These are phyloP conservation scores for Hordeum vulgare DNA, from an alignment of 176 grass and related monocot genomes.

Conservation along the genomic window DNA sequence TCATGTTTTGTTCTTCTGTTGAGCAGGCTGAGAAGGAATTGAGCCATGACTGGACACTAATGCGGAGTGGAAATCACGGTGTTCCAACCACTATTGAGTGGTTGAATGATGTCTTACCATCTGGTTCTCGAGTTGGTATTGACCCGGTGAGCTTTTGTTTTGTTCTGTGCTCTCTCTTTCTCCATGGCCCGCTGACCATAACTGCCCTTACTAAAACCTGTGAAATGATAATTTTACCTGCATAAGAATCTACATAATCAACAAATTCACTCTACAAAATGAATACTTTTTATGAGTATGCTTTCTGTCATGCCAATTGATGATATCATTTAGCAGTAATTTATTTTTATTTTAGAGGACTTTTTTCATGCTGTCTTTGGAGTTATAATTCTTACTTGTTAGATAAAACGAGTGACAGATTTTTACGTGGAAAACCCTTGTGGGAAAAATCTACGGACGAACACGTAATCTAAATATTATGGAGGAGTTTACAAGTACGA, in stretches of 20 bases:
- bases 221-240: not conserved
- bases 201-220: not conserved
- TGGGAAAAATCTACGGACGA: not conserved
- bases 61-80: slow-evolving; percentile 82
- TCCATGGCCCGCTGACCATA: not conserved
- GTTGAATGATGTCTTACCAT: slow-evolving; percentile 82
- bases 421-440: not conserved
- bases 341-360: not conserved
- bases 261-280: not conserved
- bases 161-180: not conserved
- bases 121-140: slow-evolving; percentile 82
- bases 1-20: not conserved
- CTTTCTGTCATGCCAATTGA: not conserved
- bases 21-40: slow-evolving; percentile 82
- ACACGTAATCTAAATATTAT: not conserved
- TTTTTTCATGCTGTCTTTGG: not conserved
- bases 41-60: slow-evolving; percentile 65
- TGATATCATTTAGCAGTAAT: not conserved
- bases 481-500: too few relatives aligned
- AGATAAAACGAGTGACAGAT: not conserved
- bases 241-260: not conserved
- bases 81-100: slow-evolving; percentile 82
- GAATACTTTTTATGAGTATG: not conserved
- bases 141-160: slow-evolving; percentile 78
- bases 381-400: not conserved